Percentiles rank a stretch among this genome's conserved stretches.
phyloP scores from a whole-genome alignment of 2,329 filamentous ascomycete genomes.

The Rachicladosporium sp. region DNA sequence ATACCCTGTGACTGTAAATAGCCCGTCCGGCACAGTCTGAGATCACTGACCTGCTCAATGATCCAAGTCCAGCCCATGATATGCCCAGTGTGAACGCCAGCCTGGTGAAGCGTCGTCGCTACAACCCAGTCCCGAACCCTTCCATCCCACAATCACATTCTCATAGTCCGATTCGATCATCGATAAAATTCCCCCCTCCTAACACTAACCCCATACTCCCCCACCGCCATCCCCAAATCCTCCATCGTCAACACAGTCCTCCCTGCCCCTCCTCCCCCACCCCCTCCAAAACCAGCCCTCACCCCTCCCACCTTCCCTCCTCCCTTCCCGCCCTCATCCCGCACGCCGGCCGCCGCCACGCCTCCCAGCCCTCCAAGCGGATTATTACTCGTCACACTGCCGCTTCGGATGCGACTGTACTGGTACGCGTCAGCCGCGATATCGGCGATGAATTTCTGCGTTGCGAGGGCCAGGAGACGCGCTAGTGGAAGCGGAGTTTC shows the following conservation, averaged over 20 bases:
- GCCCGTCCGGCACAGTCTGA: no score
- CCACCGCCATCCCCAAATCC: conserved; percentile 93
- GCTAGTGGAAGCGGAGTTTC: conserved; percentile 83
- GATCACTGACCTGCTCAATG: no score
- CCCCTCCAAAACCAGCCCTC: conserved; percentile 57
- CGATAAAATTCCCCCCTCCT: conserved; percentile 96
- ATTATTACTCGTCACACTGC: conserved; percentile 80
- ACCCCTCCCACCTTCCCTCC: conserved; percentile 39
- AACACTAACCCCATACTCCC: conserved; percentile 94
- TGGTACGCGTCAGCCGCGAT: conserved; percentile 96
- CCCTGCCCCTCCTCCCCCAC: conserved; percentile 77
- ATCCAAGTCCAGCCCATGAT: no score
- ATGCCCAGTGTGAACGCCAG: no score
- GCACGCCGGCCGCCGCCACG: conserved; percentile 56
- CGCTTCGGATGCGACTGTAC: conserved; percentile 90
- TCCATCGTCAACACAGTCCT: conserved; percentile 96
- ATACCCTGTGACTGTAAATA: no score
- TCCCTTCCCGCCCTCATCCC: conserved; percentile 36
- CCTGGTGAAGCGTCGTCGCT: no score
- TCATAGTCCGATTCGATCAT: conserved; percentile 28
- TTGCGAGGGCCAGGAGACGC: conserved; percentile 88
- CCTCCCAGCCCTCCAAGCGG: conserved; percentile 78
- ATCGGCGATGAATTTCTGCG: conserved; percentile 96
- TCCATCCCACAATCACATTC: no score
- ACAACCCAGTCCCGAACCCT: no score